Evolutionary conservation across 441 rosid genomes (phyloP).

Genomic region (Arabidopsis lyrata): DNA sequence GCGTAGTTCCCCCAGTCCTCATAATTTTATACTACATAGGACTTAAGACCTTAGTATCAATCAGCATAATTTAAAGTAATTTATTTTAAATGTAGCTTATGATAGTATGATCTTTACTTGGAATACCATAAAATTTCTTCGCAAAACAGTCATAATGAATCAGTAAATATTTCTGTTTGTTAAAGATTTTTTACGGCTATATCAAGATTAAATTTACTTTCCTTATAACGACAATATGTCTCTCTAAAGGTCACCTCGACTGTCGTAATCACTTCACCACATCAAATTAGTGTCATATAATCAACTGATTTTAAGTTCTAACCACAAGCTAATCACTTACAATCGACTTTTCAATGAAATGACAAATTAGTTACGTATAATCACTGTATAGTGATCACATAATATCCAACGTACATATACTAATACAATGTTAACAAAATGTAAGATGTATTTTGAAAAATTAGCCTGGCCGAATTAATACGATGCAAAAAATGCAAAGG

Average conservation of each 20-base stretch:
- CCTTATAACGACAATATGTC: constrained; percentile 10
- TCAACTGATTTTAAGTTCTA: constrained; percentile 38
- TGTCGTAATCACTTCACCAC: constrained; percentile 28
- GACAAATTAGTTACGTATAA: constrained; percentile 9
- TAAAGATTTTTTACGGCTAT: neutral
- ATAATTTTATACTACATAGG: constrained; percentile 10
- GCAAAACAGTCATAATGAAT: neutral
- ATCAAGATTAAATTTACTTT: neutral
- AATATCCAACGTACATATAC: neutral
- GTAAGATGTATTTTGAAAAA: constrained; percentile 4
- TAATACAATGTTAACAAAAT: neutral
- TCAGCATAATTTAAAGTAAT: neutral
- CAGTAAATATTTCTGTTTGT: neutral
- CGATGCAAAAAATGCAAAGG: constrained; percentile 9
- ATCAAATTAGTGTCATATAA: constrained; percentile 22
- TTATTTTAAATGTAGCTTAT: neutral
- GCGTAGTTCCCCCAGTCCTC: constrained; percentile 1
- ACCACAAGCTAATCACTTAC: constrained; percentile 33
- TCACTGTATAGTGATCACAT: neutral
- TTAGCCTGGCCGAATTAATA: neutral
- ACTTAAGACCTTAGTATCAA: neutral
- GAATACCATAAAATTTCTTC: neutral
- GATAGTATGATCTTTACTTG: neutral
- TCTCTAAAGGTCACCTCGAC: neutral
- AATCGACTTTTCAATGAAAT: constrained; percentile 22